Base-by-base conservation (phyloP, 768 basidiomycete genomes). In the Austroboletus eburneus region DNA sequence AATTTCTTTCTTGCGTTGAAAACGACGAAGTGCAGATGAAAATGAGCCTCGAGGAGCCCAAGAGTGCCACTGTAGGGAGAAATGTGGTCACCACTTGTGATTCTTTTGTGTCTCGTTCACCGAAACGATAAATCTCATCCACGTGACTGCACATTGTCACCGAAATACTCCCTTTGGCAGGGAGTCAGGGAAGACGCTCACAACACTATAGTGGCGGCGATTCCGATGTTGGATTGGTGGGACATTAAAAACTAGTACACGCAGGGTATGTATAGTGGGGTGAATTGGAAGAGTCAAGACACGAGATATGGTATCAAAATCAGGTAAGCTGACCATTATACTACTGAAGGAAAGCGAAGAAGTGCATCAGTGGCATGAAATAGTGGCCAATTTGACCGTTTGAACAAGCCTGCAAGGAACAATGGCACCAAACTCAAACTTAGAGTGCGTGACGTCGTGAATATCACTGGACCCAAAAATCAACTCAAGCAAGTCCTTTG, bases 401-500 rank as follows among this genome's bases (percentile, higher is more conserved):
- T 56, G 50, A 40, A 57, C 52, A 4, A 66, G 43, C n/a, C n/a
- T n/a, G 30, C 54, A 57, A 34, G 45, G 39, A 24, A 60, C 55
- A 39, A 63, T 52, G 16, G 47, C 39, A 25, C 61, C 61, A 33
- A 65, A 57, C 20, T n/a, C n/a, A n/a, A n/a, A n/a, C n/a, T n/a
- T n/a, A n/a, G n/a, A n/a, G n/a, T 35, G 27, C 34, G 33, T 16
- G 21, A 51, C 40, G 23, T 49, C 42, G 2, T 42, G 16, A 24
- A 38, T 27, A n/a, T 38, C 30, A 21, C 38, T 49, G 16, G 57
- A 50, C 34, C 52, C 50, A 41, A 61, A 52, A 38, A 66, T 68
- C 0, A 53, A 56, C 24, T 66, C 59, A 21, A 65, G 53, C 24
- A 68, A 44, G 34, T 68, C 59, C 25, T 51, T 52, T 10, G 59